phyloP scores from a whole-genome alignment of 768 basidiomycete genomes.

The Coprinellus aureogranulatus region DNA sequence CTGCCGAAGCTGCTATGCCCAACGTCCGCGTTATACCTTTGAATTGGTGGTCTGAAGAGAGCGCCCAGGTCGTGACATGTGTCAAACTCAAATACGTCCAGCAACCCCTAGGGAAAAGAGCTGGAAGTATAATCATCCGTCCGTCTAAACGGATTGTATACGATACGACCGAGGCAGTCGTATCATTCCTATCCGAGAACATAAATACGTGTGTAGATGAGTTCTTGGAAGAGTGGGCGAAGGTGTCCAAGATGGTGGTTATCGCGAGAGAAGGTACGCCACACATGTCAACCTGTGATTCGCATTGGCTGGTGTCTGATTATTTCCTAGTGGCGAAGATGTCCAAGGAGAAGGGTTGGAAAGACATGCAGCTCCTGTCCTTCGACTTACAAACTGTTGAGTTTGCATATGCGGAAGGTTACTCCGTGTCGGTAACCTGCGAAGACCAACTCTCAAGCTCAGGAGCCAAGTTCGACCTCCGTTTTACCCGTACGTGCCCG shows the following conservation, averaged over 20 bases:
- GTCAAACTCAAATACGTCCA: slow-evolving; percentile 90
- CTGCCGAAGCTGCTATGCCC: slow-evolving; percentile 89
- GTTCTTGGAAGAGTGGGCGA: slow-evolving; percentile 89
- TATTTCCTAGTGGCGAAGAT: slow-evolving; percentile 70
- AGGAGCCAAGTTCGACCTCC: slow-evolving; percentile 70
- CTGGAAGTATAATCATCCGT: slow-evolving; percentile 62
- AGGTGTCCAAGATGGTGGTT: slow-evolving; percentile 90
- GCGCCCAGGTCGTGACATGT: slow-evolving; percentile 80
- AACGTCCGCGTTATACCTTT: slow-evolving; percentile 86
- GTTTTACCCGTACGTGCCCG: slow-evolving; percentile 60
- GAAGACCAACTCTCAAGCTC: slow-evolving; percentile 68
- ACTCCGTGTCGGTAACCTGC: slow-evolving; percentile 75
- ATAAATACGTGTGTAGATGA: slow-evolving; percentile 87
- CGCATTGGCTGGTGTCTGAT: background rate
- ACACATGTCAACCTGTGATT: slow-evolving; percentile 4
- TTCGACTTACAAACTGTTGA: slow-evolving; percentile 94
- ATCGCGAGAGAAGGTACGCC: slow-evolving; percentile 80
- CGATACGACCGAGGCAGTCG: slow-evolving; percentile 83
- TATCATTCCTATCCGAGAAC: slow-evolving; percentile 84
- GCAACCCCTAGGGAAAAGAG: slow-evolving; percentile 76
- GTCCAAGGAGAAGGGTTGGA: slow-evolving; percentile 69
- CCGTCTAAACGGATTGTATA: slow-evolving; percentile 88
- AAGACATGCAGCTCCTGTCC: slow-evolving; percentile 76
- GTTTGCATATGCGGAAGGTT: slow-evolving; percentile 80
- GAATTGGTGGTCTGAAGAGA: slow-evolving; percentile 88